phyloP scores from a whole-genome alignment of 1,284 basidiomycete genomes.

The Apiotrichum gamsii region DNA sequence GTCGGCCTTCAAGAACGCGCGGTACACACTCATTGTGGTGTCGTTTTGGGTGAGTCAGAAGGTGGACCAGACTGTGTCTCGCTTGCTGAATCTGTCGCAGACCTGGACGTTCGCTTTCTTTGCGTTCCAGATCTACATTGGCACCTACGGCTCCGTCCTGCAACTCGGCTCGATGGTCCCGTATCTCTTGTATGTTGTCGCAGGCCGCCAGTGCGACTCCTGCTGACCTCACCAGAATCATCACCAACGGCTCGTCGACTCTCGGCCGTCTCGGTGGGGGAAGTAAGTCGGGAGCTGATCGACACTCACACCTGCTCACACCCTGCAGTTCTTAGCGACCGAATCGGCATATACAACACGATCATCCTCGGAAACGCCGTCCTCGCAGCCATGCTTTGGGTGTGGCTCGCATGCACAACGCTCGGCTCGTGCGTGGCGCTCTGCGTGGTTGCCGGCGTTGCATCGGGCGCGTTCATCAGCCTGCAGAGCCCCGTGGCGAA shows the following conservation, averaged over 20 bases:
- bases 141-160: slow-evolving; percentile 22
- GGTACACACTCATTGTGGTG: slow-evolving; percentile 19
- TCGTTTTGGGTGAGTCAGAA: not conserved
- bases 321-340: slow-evolving; percentile 22
- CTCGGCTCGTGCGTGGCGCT: slow-evolving; percentile 14
- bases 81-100: not conserved
- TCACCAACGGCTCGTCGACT: not conserved
- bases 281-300: not conserved
- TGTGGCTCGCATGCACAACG: slow-evolving; percentile 21
- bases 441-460: slow-evolving; percentile 24
- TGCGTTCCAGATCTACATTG: slow-evolving; percentile 27
- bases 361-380: slow-evolving; percentile 15
- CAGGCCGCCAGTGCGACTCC: too few relatives aligned
- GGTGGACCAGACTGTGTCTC: not conserved
- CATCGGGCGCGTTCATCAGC: slow-evolving; percentile 23
- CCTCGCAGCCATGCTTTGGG: slow-evolving; percentile 20
- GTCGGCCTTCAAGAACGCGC: slow-evolving; percentile 21
- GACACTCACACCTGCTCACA: not conserved
- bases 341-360: slow-evolving; percentile 24
- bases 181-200: slow-evolving; percentile 22
- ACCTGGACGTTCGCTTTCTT: slow-evolving; percentile 27
- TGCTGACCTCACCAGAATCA: not conserved
- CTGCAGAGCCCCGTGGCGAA: slow-evolving; percentile 26
- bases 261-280: not conserved
- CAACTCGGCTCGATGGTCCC: slow-evolving; percentile 23